Evolutionary conservation across 768 basidiomycete genomes (phyloP).

Genomic region (Lactarius psammicola): DNA sequence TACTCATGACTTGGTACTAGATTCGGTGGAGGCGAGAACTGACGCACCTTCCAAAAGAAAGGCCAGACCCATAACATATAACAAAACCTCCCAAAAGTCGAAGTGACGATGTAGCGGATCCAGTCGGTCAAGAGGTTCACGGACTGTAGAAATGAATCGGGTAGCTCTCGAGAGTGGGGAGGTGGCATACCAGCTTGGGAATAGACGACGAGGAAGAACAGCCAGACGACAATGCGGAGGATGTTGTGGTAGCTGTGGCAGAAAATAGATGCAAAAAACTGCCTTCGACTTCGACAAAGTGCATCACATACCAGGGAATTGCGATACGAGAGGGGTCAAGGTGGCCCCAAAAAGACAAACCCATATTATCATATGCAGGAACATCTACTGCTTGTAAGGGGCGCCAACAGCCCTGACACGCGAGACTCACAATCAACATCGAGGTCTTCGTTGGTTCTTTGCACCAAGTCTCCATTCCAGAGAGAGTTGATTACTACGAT

Average conservation of each 20-base stretch:
- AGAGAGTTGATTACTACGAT: conserved; percentile 69
- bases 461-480: conserved; percentile 82
- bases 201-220: conserved; percentile 75
- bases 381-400: conserved; percentile 50
- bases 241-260: conserved; percentile 74
- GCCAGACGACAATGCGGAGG: conserved; percentile 74
- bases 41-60: conserved; percentile 75
- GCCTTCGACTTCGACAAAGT: not conserved
- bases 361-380: conserved; percentile 56
- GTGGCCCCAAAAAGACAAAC: conserved; percentile 62
- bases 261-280: conserved; percentile 1
- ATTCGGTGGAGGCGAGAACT: not conserved
- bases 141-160: conserved; percentile 45
- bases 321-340: conserved; percentile 73
- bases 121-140: conserved; percentile 71
- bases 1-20: not conserved
- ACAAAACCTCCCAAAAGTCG: conserved; percentile 75
- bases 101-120: conserved; percentile 53
- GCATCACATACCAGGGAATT: conserved; percentile 60
- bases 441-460: conserved; percentile 68
- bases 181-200: conserved; percentile 70
- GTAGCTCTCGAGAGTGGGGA: not conserved
- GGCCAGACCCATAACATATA: conserved; percentile 77
- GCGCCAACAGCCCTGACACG: not conserved
- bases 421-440: conserved; percentile 69